These are phyloP conservation scores for Colletotrichum truncatum DNA, from an alignment of 2,329 filamentous ascomycete species.

Conservation along the genomic window DNA sequence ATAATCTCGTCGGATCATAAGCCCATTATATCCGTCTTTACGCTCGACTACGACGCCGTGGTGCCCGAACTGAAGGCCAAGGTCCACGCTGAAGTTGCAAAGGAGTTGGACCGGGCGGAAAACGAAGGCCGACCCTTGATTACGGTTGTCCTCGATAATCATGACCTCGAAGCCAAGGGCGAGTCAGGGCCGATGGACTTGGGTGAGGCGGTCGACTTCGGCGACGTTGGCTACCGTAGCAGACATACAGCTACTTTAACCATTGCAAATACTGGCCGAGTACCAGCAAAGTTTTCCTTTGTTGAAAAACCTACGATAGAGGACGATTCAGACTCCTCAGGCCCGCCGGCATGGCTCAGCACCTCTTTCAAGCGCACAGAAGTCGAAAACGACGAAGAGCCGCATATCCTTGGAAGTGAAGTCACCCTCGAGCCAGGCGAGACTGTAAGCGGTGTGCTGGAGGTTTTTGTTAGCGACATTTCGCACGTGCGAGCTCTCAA, in stretches of 20 bases:
- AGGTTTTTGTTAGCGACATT: conserved; percentile 72
- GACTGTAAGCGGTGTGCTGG: conserved; percentile 75
- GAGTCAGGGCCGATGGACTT: conserved; percentile 43
- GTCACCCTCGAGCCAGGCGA: conserved; percentile 87
- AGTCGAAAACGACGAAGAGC: conserved; percentile 40
- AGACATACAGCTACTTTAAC: conserved; percentile 75
- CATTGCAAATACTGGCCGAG: conserved; percentile 90
- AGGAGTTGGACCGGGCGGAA: conserved; percentile 88
- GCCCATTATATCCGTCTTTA: conserved; percentile 85
- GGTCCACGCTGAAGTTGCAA: conserved; percentile 86
- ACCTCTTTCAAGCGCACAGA: conserved; percentile 69
- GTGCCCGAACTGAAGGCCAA: conserved; percentile 85
- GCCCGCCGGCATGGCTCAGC: conserved; percentile 73
- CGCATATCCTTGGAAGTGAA: conserved; percentile 48
- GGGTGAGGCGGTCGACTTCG: conserved; percentile 78
- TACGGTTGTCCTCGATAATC: conserved; percentile 80
- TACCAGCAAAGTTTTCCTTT: conserved; percentile 82
- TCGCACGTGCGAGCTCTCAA: conserved; percentile 77
- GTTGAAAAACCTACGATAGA: conserved; percentile 72
- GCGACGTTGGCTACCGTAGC: conserved; percentile 75
- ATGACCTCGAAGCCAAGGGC: conserved; percentile 40
- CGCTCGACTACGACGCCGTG: conserved; percentile 85
- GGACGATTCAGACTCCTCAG: conserved; percentile 46
- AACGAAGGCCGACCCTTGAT: conserved; percentile 88
- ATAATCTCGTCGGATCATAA: conserved; percentile 97